Evolutionary conservation across 257 asterid species (phyloP).

Genomic region (Scutellaria galericulata): DNA sequence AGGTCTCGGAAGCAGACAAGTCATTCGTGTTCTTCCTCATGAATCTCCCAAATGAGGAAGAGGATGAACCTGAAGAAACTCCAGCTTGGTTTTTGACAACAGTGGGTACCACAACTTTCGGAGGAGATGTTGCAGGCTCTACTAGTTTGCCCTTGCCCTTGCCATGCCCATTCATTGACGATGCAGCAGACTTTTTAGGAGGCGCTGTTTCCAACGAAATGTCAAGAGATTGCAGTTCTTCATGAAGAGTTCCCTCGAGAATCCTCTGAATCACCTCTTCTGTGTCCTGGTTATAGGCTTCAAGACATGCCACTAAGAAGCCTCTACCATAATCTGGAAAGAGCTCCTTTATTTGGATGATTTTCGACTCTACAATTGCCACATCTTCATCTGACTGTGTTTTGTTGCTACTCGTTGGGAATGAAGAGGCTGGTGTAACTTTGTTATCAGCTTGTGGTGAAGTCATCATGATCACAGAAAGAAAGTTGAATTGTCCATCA

Average conservation of each 20-base stretch:
- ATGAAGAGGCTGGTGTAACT: slow-evolving; percentile 36
- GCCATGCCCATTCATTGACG: slow-evolving; percentile 44
- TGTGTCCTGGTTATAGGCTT: slow-evolving; percentile 82
- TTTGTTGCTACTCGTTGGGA: slow-evolving; percentile 36
- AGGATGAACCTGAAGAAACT: slow-evolving; percentile 54
- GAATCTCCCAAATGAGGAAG: slow-evolving; percentile 75
- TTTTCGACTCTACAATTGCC: slow-evolving; percentile 79
- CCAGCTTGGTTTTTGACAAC: slow-evolving; percentile 37
- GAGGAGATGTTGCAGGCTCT: slow-evolving; percentile 45
- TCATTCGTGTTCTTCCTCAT: slow-evolving; percentile 61
- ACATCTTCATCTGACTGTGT: slow-evolving; percentile 66
- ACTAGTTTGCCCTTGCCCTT: slow-evolving; percentile 84
- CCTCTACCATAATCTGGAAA: slow-evolving; percentile 93
- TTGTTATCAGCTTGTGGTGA: slow-evolving; percentile 45
- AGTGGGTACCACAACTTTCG: slow-evolving; percentile 36
- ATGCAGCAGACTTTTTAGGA: slow-evolving; percentile 51
- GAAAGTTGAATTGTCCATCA: slow-evolving; percentile 67
- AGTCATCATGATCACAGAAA: slow-evolving; percentile 53
- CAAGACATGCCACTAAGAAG: slow-evolving; percentile 86
- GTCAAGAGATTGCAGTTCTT: slow-evolving; percentile 74
- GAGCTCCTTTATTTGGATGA: slow-evolving; percentile 92
- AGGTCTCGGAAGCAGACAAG: slow-evolving; percentile 48
- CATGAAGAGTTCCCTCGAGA: slow-evolving; percentile 87
- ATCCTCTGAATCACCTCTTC: slow-evolving; percentile 97
- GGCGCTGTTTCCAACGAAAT: slow-evolving; percentile 59